Conservation (phyloP, 2,329 filamentous ascomycete species). For the Trichoderma asperellum region DNA sequence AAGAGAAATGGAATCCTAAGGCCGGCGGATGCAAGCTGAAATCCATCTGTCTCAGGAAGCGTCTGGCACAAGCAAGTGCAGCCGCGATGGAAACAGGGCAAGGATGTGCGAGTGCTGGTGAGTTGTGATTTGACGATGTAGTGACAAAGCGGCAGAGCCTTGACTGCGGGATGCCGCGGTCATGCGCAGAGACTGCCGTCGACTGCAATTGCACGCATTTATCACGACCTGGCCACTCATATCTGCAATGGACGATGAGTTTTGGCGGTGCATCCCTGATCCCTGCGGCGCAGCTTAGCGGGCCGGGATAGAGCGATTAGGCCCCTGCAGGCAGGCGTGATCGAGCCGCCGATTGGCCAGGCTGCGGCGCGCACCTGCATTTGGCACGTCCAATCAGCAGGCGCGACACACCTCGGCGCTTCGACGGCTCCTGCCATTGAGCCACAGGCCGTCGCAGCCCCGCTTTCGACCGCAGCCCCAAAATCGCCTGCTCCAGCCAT, state of each 20-base stretch:
- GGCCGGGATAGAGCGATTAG: constrained; percentile 41
- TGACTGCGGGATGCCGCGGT: neutral
- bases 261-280: constrained; percentile 16
- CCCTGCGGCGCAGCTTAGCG: constrained; percentile 24
- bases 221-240: neutral
- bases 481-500: constrained; percentile 40
- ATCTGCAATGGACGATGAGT: neutral
- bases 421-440: constrained; percentile 41
- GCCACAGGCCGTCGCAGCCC: constrained; percentile 33
- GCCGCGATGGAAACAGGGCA: constrained; percentile 1
- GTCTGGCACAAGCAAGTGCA: neutral
- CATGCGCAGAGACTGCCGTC: constrained; percentile 5
- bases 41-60: constrained; percentile 4
- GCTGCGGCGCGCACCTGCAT: constrained; percentile 36
- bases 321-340: constrained; percentile 43
- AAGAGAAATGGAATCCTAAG: neutral
- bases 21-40: constrained; percentile 9
- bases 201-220: constrained; percentile 2
- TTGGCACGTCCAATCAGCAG: constrained; percentile 43
- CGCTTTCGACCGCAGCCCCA: constrained; percentile 39
- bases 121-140: neutral
- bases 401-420: constrained; percentile 42
- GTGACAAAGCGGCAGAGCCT: neutral
- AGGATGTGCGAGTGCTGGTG: neutral
- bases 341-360: constrained; percentile 42